Evolutionary conservation across 805 yeast genomes (phyloP).

Genomic region (Yamadazyma kitorensis): DNA sequence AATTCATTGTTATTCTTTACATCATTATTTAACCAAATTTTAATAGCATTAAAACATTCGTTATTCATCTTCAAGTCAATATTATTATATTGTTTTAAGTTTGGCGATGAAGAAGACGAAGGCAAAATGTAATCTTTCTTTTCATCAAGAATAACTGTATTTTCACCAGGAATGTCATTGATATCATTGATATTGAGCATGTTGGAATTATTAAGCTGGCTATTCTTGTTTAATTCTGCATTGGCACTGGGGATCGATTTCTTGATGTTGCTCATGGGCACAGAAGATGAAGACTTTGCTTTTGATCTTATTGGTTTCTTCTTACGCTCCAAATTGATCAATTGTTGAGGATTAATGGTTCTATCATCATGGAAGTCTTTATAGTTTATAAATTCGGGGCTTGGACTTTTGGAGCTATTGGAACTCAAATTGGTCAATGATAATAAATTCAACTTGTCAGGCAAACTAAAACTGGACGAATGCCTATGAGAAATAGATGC

Average conservation of each 20-base stretch:
- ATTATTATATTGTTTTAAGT: slow-evolving; percentile 11
- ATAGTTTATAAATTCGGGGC: slow-evolving; percentile 13
- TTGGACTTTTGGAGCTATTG: slow-evolving; percentile 12
- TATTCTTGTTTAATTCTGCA: no score
- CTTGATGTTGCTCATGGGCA: no score
- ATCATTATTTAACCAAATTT: slow-evolving; percentile 30
- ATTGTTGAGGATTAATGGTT: slow-evolving; percentile 34
- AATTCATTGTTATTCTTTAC: slow-evolving; percentile 19
- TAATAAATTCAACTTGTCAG: slow-evolving; percentile 14
- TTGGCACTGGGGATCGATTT: no score
- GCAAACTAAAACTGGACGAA: slow-evolving; percentile 12
- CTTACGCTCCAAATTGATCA: no score
- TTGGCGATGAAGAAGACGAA: slow-evolving; percentile 18
- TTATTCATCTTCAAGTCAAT: slow-evolving; percentile 33
- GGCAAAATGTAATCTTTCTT: slow-evolving; percentile 12
- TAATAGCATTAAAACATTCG: slow-evolving; percentile 39
- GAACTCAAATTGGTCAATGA: slow-evolving; percentile 8
- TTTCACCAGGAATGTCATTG: background rate
- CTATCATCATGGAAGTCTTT: slow-evolving; percentile 15
- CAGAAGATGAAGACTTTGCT: no score
- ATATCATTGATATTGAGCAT: slow-evolving; percentile 1
- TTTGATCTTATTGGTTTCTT: no score
- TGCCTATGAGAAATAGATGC: no score
- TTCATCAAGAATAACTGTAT: no score
- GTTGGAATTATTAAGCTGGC: no score